Evolutionary conservation across 768 basidiomycete species (phyloP).

Genomic region (Tylopilus felleus): DNA sequence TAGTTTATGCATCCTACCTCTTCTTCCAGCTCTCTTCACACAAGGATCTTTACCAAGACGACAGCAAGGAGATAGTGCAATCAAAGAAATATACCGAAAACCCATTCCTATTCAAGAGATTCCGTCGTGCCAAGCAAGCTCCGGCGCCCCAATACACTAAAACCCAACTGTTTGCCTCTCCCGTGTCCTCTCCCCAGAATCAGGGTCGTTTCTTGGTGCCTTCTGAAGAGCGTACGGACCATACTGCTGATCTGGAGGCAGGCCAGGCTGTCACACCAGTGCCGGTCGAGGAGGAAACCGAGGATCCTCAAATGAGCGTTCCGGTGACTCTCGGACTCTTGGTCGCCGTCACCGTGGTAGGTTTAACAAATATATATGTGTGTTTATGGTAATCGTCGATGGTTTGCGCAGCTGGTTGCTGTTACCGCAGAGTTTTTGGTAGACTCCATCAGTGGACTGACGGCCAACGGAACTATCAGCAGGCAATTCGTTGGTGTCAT

Average conservation of each 20-base stretch:
- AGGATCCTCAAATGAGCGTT: slow-evolving; percentile 53
- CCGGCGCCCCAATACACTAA: slow-evolving; percentile 2
- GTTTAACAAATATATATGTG: slow-evolving; percentile 18
- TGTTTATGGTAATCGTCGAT: neutral
- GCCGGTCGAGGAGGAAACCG: slow-evolving; percentile 29
- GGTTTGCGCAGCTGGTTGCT: slow-evolving; percentile 43
- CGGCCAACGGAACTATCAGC: slow-evolving; percentile 50
- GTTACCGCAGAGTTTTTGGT: slow-evolving; percentile 69
- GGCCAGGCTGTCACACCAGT: neutral
- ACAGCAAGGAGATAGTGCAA: slow-evolving; percentile 35
- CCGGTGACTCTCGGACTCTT: slow-evolving; percentile 52
- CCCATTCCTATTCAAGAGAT: slow-evolving; percentile 28
- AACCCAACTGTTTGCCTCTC: slow-evolving; percentile 2
- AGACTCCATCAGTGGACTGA: slow-evolving; percentile 76
- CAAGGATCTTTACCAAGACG: slow-evolving; percentile 60
- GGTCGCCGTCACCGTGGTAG: slow-evolving; percentile 57
- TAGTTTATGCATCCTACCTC: slow-evolving; percentile 73
- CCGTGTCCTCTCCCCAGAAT: slow-evolving; percentile 8
- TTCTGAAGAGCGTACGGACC: neutral
- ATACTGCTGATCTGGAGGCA: slow-evolving; percentile 11
- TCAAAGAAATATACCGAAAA: slow-evolving; percentile 43
- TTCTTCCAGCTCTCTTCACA: slow-evolving; percentile 82
- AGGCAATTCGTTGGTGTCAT: slow-evolving; percentile 86
- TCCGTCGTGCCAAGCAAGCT: slow-evolving; percentile 15
- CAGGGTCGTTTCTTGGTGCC: neutral